phyloP scores from a whole-genome alignment of 2,329 filamentous ascomycete species.

The Penicillium sclerotiorum region DNA sequence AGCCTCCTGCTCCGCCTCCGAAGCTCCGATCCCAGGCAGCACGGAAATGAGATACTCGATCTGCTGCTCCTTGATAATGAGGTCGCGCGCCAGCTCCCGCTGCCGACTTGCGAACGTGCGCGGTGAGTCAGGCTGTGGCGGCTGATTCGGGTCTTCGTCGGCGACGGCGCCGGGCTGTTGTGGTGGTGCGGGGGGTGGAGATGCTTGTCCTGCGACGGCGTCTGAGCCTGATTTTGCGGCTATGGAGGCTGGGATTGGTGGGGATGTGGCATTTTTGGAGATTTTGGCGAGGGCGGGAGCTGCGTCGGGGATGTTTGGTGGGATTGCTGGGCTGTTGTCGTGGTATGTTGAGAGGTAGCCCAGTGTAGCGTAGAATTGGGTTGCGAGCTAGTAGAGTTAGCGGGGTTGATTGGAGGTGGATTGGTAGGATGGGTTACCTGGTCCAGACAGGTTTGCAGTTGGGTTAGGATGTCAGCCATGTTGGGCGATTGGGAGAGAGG shows the following conservation, averaged over 20 bases:
- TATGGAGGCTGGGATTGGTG: slow-evolving; percentile 36
- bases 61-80: slow-evolving; percentile 55
- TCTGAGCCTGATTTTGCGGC: slow-evolving; percentile 19
- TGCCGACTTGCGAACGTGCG: slow-evolving; percentile 47
- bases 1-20: slow-evolving; percentile 48
- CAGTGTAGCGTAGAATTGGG: slow-evolving; percentile 55
- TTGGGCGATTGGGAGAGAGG: neutral
- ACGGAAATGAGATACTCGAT: slow-evolving; percentile 52
- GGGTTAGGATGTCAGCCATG: slow-evolving; percentile 53
- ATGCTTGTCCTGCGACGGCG: slow-evolving; percentile 17
- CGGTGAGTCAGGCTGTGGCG: slow-evolving; percentile 45
- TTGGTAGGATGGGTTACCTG: slow-evolving; percentile 37
- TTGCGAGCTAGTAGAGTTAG: slow-evolving; percentile 43
- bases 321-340: slow-evolving; percentile 44
- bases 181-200: slow-evolving; percentile 27
- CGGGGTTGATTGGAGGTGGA: slow-evolving; percentile 1
- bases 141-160: slow-evolving; percentile 33
- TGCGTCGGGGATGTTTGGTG: slow-evolving; percentile 32
- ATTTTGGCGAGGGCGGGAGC: slow-evolving; percentile 45
- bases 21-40: slow-evolving; percentile 49
- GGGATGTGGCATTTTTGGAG: slow-evolving; percentile 42
- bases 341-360: slow-evolving; percentile 52
- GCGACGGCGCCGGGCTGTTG: slow-evolving; percentile 18
- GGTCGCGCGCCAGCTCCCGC: slow-evolving; percentile 51
- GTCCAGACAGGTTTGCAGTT: slow-evolving; percentile 55